phyloP scores from a whole-genome alignment of 1,284 basidiomycete genomes.

The Tilletiaria anomala region DNA sequence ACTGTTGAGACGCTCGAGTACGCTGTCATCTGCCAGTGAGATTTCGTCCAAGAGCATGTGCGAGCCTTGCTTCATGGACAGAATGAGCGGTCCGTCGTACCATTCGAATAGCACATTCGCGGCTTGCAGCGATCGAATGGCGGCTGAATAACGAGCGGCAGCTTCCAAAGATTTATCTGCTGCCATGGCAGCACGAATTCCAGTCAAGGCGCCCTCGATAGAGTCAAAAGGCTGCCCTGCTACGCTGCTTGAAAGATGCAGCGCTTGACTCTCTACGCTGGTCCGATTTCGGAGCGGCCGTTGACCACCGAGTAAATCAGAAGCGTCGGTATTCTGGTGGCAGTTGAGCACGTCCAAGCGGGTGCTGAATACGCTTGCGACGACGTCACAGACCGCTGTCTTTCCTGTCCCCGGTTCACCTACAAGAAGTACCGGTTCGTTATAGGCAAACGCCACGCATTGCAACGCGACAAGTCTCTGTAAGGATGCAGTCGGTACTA shows the following conservation, averaged over 20 bases:
- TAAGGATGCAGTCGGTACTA: conserved; percentile 43
- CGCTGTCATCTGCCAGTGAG: conserved; percentile 93
- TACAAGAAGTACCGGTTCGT: conserved; percentile 92
- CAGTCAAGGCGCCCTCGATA: no score
- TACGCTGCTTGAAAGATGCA: no score
- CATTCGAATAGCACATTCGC: conserved; percentile 78
- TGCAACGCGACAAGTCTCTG: conserved; percentile 61
- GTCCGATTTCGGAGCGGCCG: conserved; percentile 75
- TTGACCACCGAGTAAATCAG: conserved; percentile 86
- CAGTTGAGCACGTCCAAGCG: conserved; percentile 71
- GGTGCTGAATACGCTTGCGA: conserved; percentile 54
- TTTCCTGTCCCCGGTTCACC: conserved; percentile 97
- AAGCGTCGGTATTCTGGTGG: conserved; percentile 98
- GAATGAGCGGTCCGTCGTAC: conserved; percentile 84
- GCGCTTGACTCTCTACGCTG: conserved; percentile 1
- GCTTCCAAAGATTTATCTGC: no score
- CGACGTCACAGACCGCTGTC: conserved; percentile 87
- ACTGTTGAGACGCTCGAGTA: conserved; percentile 90
- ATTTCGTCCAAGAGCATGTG: conserved; percentile 91
- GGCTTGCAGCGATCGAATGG: no score
- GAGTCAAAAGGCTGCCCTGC: no score
- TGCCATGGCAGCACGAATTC: no score
- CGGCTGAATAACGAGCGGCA: no score
- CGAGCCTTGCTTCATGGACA: conserved; percentile 75
- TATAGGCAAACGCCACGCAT: conserved; percentile 65